These are phyloP conservation scores for Penicillium lividum DNA, from an alignment of 495 filamentous ascomycete genomes.

Conservation along the genomic window DNA sequence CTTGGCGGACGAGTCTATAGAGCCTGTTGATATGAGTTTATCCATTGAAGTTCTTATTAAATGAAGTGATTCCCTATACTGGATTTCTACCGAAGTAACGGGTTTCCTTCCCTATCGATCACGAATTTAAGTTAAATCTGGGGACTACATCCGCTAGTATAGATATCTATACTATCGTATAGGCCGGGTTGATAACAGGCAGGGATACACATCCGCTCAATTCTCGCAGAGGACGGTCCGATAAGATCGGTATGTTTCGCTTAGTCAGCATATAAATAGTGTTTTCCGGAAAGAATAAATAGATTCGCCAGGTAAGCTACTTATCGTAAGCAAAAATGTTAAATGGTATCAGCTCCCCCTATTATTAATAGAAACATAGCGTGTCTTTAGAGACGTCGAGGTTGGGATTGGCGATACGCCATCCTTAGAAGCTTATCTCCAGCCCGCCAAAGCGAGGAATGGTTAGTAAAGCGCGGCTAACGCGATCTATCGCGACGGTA, in stretches of 20 bases:
- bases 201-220: not conserved
- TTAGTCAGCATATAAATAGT: not conserved
- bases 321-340: not conserved
- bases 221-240: not conserved
- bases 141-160: not conserved
- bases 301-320: not conserved
- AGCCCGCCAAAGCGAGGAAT: not conserved
- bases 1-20: not conserved
- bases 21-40: not conserved
- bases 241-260: not conserved
- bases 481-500: not conserved
- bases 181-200: not conserved
- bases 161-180: not conserved
- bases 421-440: no score
- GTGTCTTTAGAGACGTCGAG: no score
- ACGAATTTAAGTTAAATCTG: not conserved
- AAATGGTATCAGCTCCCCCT: not conserved
- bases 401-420: no score
- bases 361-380: not conserved
- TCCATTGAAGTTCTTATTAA: not conserved
- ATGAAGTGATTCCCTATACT: not conserved
- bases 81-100: not conserved
- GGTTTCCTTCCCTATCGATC: not conserved
- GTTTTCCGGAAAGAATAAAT: not conserved
- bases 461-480: not conserved